Evolutionary conservation across 2,329 filamentous ascomycete species (phyloP).

Genomic region (Ascochyta rabiei): DNA sequence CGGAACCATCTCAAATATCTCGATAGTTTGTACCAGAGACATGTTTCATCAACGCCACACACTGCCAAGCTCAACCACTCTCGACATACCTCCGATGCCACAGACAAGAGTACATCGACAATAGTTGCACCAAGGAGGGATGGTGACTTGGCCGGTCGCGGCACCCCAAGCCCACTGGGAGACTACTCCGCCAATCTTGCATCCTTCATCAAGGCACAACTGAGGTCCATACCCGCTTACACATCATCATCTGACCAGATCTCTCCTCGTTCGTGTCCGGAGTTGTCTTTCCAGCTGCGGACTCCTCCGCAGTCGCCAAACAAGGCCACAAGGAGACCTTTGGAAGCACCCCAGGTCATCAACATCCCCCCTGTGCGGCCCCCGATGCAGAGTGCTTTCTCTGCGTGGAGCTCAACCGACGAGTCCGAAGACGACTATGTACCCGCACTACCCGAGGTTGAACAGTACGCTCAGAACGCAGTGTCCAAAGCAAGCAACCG

Average conservation of each 20-base stretch:
- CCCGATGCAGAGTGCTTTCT: slow-evolving; percentile 44
- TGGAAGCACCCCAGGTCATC: slow-evolving; percentile 33
- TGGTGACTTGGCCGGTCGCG: slow-evolving; percentile 6
- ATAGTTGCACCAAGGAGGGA: slow-evolving; percentile 24
- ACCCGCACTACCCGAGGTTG: slow-evolving; percentile 22
- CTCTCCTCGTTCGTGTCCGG: slow-evolving; percentile 42
- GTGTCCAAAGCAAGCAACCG: slow-evolving; percentile 27
- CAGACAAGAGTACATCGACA: slow-evolving; percentile 40
- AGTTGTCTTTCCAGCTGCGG: slow-evolving; percentile 29
- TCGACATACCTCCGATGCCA: slow-evolving; percentile 37
- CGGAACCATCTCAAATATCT: slow-evolving; percentile 43
- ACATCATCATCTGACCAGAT: slow-evolving; percentile 24
- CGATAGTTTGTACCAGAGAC: slow-evolving; percentile 20
- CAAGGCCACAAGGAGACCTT: slow-evolving; percentile 19
- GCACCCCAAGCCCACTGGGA: slow-evolving; percentile 30
- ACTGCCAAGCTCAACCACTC: slow-evolving; percentile 26
- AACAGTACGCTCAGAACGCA: slow-evolving; percentile 2
- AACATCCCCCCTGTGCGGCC: slow-evolving; percentile 41
- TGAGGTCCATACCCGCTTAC: slow-evolving; percentile 45
- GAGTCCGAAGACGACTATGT: slow-evolving; percentile 35
- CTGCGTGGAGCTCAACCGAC: slow-evolving; percentile 47
- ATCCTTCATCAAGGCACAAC: slow-evolving; percentile 44
- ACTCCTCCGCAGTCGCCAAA: slow-evolving; percentile 32
- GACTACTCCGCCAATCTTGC: slow-evolving; percentile 46
- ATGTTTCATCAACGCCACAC: slow-evolving; percentile 13